Base-by-base conservation (phyloP, 169 alveolate species). In the Miamiensis avidus region DNA sequence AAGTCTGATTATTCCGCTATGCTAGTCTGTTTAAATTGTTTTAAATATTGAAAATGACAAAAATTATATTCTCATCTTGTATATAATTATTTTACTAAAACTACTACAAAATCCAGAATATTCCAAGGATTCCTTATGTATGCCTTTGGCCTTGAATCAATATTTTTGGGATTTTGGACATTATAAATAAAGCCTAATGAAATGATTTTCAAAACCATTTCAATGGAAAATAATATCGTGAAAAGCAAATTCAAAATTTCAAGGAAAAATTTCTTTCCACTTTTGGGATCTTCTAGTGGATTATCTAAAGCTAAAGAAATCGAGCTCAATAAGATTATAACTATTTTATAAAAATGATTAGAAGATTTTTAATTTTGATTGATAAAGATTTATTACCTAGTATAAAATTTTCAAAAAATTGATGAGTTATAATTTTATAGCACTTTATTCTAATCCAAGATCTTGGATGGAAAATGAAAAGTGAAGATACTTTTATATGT, bases 121-220 rank as follows among this genome's bases (percentile, higher is more conserved):
- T 79, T 79, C 84, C 84, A 79, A 0, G 76, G 0, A 64, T 72
- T 79, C 34, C 84, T 79, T 30, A 79, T 31, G 29, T 79, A 49
- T 20, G 69, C 26, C 20, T 49, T 49, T 11, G 69, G 69, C 20
- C 4, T 11, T 11, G 26, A 11, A 49, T 49, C 69, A 11, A 49
- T 49, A 49, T 49, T 49, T 49, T 49, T 49, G 20, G 69, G 69
- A 49, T 49, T 49, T 11, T 49, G 4, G 26, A 20, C 4, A 20
- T 49, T 49, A 49, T 49, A 49, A 49, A 49, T 11, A 49, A 49
- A 49, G 20, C 69, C 69, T 49, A 49, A 49, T 11, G 69, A 4
- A 49, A 49, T 49, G 20, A 20, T 20, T 20, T 49, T 49, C 20
- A 49, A 49, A 11, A 49, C 20, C 4, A 49, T 4, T 20, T 49